Conservation (phyloP, 305 asterid genomes). For the Rubia tinctorum region DNA sequence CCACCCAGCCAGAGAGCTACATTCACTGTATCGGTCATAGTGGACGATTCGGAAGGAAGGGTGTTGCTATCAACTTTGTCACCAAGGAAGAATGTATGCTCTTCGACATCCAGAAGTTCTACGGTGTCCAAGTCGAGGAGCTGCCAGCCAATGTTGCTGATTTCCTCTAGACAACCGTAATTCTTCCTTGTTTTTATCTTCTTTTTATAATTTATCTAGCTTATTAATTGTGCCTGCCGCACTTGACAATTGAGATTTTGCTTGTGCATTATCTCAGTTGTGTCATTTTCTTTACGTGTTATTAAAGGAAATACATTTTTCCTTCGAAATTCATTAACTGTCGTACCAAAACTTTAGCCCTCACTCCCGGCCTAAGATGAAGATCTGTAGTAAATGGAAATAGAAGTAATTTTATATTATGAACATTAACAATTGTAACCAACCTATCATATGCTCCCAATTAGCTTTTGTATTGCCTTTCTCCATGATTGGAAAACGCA, state of each 20-base stretch:
- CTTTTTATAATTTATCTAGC: slow-evolving; percentile 21
- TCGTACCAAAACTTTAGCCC: no score
- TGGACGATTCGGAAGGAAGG: slow-evolving; percentile 92
- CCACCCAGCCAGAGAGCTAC: slow-evolving; percentile 93
- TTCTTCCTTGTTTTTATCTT: slow-evolving; percentile 21
- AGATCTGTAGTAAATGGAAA: no score
- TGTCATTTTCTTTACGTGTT: slow-evolving; percentile 17
- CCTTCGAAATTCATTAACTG: no score
- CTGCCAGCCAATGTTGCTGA: slow-evolving; percentile 94
- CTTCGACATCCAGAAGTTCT: slow-evolving; percentile 69
- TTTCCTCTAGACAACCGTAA: slow-evolving; percentile 51
- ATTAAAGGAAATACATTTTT: not conserved
- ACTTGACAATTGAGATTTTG: slow-evolving; percentile 34
- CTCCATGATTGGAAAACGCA: no score
- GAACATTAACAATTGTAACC: no score
- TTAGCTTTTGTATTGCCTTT: no score
- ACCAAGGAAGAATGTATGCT: slow-evolving; percentile 81
- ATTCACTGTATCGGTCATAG: slow-evolving; percentile 93
- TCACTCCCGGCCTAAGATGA: no score
- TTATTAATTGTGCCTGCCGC: slow-evolving; percentile 22
- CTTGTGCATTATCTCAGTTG: slow-evolving; percentile 27
- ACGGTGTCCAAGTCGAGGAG: slow-evolving; percentile 75
- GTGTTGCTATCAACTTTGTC: slow-evolving; percentile 85
- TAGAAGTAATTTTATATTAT: no score
- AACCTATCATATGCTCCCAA: no score